Conservation (phyloP, 306 rosid genomes). For the Notholithocarpus densiflorus region DNA sequence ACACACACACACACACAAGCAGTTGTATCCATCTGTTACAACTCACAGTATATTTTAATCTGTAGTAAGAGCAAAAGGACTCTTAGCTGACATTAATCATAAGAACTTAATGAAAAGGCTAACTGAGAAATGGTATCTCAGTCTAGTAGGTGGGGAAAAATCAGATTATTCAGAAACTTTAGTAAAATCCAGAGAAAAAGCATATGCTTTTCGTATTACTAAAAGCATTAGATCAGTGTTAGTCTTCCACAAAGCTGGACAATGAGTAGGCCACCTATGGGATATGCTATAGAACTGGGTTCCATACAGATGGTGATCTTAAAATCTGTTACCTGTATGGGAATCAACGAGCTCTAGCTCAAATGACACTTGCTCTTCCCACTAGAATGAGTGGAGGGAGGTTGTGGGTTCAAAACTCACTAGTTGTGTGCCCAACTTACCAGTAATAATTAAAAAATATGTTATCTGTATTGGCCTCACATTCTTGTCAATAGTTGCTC, state of each 20-base stretch:
- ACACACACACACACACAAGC: not conserved
- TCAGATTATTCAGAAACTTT: not conserved
- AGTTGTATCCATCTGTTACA: not conserved
- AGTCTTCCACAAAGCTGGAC: slow-evolving; percentile 15
- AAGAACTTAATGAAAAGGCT: no score
- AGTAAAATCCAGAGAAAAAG: not conserved
- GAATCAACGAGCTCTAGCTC: no score
- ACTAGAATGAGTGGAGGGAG: no score
- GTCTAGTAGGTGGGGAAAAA: not conserved
- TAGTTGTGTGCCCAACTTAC: no score
- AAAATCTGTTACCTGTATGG: no score
- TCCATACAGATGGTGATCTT: not conserved
- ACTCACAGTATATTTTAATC: not conserved
- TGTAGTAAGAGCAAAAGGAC: not conserved
- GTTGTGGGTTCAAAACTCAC: no score
- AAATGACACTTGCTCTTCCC: no score
- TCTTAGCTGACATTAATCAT: not conserved
- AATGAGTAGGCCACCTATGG: not conserved
- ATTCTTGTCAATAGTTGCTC: not conserved
- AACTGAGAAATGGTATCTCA: no score
- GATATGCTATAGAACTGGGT: not conserved
- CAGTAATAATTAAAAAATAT: not conserved
- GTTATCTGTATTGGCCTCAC: not conserved
- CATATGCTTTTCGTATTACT: not conserved
- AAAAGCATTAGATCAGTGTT: not conserved